A percentile compares a stretch with the other conserved stretches of the same genome.
Conservation (phyloP, 371 early-diverging fungal species). For the Saksenaea vasiformis region DNA sequence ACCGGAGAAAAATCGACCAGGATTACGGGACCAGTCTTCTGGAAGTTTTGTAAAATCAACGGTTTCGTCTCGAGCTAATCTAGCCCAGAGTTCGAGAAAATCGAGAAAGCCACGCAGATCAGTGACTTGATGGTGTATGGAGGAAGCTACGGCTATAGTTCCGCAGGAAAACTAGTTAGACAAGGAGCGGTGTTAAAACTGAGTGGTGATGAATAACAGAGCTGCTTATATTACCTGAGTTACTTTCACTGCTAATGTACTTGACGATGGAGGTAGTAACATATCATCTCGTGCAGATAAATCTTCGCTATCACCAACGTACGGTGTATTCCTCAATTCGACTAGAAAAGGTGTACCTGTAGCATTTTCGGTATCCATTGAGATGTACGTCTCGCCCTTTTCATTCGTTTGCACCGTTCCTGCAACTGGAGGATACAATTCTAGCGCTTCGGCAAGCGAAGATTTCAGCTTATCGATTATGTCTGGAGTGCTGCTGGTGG, state of each 20-base stretch:
- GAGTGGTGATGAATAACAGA: neutral
- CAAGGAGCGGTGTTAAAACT: neutral
- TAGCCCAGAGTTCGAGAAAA: constrained; percentile 46
- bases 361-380: constrained; percentile 14
- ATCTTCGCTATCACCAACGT: constrained; percentile 28
- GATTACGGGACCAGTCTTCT: constrained; percentile 36
- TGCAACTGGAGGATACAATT: constrained; percentile 41
- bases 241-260: constrained; percentile 38
- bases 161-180: constrained; percentile 43
- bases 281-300: constrained; percentile 28
- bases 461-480: constrained; percentile 31
- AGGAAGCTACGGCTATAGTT: constrained; percentile 38
- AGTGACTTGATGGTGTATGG: constrained; percentile 38
- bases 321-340: constrained; percentile 36
- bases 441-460: constrained; percentile 43
- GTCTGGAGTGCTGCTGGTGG: constrained; percentile 8
- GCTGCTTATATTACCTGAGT: constrained; percentile 27
- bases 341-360: constrained; percentile 41
- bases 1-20: constrained; percentile 34
- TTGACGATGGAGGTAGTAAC: constrained; percentile 23
- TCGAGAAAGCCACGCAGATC: constrained; percentile 43
- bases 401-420: constrained; percentile 23
- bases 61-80: constrained; percentile 30
- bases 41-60: constrained; percentile 34
- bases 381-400: constrained; percentile 23